phyloP scores from a whole-genome alignment of 192 early-diverging fungal species.

The Geranomyces variabilis region DNA sequence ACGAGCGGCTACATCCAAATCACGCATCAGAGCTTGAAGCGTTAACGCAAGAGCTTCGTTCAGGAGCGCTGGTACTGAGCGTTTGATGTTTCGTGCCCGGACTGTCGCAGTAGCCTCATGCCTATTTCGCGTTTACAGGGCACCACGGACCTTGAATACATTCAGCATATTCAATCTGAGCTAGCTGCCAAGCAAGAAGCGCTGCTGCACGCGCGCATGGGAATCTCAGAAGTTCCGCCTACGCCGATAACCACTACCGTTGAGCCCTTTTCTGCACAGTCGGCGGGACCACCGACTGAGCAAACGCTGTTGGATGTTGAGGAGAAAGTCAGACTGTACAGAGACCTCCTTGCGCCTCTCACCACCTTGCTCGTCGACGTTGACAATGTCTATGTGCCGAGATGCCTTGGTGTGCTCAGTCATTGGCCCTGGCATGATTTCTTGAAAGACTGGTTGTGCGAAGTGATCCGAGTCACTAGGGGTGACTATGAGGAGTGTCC shows the following conservation, averaged over 20 bases:
- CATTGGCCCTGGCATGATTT: conserved; percentile 74
- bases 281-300: background rate
- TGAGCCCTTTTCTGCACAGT: background rate
- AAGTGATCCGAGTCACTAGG: conserved; percentile 56
- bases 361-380: conserved; percentile 52
- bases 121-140: conserved; percentile 9
- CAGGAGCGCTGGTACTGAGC: conserved; percentile 37
- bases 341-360: conserved; percentile 66
- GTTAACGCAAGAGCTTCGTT: conserved; percentile 38
- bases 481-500: conserved; percentile 54
- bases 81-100: background rate
- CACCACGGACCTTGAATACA: conserved; percentile 47
- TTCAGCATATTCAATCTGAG: conserved; percentile 51
- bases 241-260: background rate
- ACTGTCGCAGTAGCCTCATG: background rate
- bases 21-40: conserved; percentile 43
- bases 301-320: conserved; percentile 52
- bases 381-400: conserved; percentile 70
- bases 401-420: conserved; percentile 70
- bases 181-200: conserved; percentile 48
- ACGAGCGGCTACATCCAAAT: conserved; percentile 41
- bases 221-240: conserved; percentile 3
- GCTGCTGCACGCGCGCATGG: conserved; percentile 39
- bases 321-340: conserved; percentile 70
- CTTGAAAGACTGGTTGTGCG: conserved; percentile 75